Evolutionary conservation across 1,139 yeast species (phyloP).

Genomic region (Taiozyma sp.): DNA sequence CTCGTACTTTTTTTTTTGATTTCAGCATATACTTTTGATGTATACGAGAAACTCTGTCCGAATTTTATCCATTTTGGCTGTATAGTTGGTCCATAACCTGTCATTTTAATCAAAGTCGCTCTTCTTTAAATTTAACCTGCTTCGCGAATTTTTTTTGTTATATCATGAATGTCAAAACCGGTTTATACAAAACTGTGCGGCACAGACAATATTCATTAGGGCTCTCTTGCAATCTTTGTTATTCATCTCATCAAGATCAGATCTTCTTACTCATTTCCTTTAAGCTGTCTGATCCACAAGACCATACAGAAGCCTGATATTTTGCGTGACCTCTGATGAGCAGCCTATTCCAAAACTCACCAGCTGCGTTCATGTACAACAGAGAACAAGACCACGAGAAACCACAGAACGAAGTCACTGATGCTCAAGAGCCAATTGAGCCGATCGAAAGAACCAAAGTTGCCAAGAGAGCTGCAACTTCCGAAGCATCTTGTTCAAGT

Average conservation of each 20-base stretch:
- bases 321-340: background rate
- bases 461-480: background rate
- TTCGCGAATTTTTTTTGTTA: background rate
- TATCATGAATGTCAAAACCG: background rate
- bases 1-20: conserved; percentile 1
- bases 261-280: background rate
- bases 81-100: background rate
- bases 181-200: background rate
- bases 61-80: background rate
- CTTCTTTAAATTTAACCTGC: background rate
- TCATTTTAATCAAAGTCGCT: too few species aligned
- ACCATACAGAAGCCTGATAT: background rate
- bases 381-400: background rate
- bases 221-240: background rate
- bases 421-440: background rate
- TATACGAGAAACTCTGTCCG: background rate
- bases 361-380: background rate
- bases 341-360: background rate
- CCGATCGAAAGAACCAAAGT: background rate
- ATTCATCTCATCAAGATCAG: background rate
- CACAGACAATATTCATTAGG: background rate
- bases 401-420: background rate
- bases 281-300: background rate
- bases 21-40: background rate
- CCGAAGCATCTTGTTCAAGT: background rate